Base-by-base conservation (phyloP, 2,329 filamentous ascomycete species). In the Diaporthe eres region DNA sequence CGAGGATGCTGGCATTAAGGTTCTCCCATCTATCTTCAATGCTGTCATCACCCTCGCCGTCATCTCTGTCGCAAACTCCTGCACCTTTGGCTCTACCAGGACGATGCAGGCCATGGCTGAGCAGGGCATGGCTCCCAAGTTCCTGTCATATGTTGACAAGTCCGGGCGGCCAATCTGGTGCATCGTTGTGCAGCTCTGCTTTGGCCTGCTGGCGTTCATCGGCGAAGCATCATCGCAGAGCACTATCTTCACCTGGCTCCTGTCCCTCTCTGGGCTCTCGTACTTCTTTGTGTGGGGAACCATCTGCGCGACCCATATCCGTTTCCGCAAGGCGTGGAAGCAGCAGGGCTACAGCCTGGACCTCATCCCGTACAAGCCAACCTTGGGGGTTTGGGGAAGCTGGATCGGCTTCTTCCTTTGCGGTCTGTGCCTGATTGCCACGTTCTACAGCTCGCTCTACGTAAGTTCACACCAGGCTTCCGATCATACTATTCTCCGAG, bases 281-380 rank as follows among this genome's bases (percentile, higher is more conserved):
- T 92, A 91, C 77, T 91, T 96, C 82, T 94, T 95, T 84, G 93
- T 93, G 37, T 96, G 94, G 94, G 92, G 90, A 49, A 93, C 88
- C 75, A 91, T 93, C 81, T 93, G 91, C 82, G 83, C 91, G 3
- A 87, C 90, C 0, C 91, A 93, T 81, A 93, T 93, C 81, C 90
- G 90, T 61, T 93, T 93, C 88, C 89, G 92, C 75, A 82, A 87
- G 60, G 91, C 87, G 19, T 93, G 91, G 92, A 86, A 87, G 77
- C 82, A 86, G 22, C 89, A 92, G 79, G 91, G 91, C 71, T 90
- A 90, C 78, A 83, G 82, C 53, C 81, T 87, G 28, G 85, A 86
- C 47, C 84, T 88, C 79, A 85, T 90, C 53, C 87, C 88, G 3
- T 90, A 88, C 78, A 82, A 81, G 77, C 83, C 87, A 6, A 83